Evolutionary conservation across 345 rosid species (phyloP).

Genomic region (Hibiscus syriacus): DNA sequence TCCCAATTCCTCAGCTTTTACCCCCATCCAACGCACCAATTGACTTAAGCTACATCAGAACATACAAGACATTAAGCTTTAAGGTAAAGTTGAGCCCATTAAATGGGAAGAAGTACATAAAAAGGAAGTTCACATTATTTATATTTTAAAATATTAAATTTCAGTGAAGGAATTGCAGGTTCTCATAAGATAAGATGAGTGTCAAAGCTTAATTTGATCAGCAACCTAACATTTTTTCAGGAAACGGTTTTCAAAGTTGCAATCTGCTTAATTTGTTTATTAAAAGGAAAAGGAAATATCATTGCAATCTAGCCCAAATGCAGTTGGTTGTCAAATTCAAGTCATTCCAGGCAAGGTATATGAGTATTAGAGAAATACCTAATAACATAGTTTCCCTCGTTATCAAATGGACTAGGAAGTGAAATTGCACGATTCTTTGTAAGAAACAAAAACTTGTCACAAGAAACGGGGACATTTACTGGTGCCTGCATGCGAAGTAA

Average conservation of each 20-base stretch:
- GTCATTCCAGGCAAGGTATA: background rate
- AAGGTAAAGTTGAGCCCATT: background rate
- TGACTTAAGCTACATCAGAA: constrained; percentile 67
- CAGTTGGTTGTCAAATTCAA: background rate
- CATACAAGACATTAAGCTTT: constrained; percentile 9
- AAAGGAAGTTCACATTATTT: background rate
- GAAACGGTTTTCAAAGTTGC: background rate
- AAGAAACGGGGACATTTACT: constrained; percentile 61
- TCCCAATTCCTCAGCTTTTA: constrained; percentile 92
- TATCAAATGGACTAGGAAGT: constrained; percentile 87
- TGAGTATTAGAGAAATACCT: constrained; percentile 35
- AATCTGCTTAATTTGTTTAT: background rate
- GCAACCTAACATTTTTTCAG: background rate
- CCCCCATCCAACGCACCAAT: constrained; percentile 78
- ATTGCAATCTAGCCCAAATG: background rate
- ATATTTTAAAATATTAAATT: background rate
- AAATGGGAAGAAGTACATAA: background rate
- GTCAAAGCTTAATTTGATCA: background rate
- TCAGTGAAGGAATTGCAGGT: background rate
- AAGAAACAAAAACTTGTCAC: constrained; percentile 84
- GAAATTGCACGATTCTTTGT: constrained; percentile 65
- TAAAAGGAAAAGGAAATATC: background rate
- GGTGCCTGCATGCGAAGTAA: constrained; percentile 55
- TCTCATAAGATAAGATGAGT: background rate
- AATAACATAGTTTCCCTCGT: constrained; percentile 82